These are phyloP conservation scores for Tulasnella sp. DNA, from an alignment of 768 basidiomycete species.

Conservation along the genomic window DNA sequence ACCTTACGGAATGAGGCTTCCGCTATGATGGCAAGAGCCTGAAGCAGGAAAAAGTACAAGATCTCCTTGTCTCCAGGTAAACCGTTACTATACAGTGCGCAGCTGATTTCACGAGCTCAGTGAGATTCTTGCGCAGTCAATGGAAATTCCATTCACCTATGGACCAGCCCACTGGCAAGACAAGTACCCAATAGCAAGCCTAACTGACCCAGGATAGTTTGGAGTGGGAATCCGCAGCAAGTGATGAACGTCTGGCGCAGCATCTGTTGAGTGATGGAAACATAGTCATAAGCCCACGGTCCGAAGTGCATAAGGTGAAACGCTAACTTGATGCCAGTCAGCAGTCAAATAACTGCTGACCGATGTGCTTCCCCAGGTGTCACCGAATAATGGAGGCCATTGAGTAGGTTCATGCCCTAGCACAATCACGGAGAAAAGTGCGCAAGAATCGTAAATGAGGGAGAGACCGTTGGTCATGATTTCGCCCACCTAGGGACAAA, in stretches of 20 bases:
- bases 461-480: conserved; percentile 5
- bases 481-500: no score
- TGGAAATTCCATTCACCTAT: neutral
- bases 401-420: conserved; percentile 1
- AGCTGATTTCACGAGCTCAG: neutral
- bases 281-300: neutral
- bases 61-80: conserved; percentile 3
- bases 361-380: conserved; percentile 4
- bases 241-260: conserved; percentile 14
- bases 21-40: conserved; percentile 12
- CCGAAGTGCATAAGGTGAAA: neutral
- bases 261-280: neutral
- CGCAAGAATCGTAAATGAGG: conserved; percentile 6
- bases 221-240: conserved; percentile 12
- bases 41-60: conserved; percentile 12
- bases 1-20: conserved; percentile 13
- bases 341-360: conserved; percentile 10
- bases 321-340: conserved; percentile 15
- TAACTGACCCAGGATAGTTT: conserved; percentile 5
- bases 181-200: conserved; percentile 15
- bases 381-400: conserved; percentile 15
- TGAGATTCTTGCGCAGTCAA: no score
- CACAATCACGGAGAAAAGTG: conserved; percentile 10
- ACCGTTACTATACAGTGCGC: conserved; percentile 8
- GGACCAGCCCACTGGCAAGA: conserved; percentile 11